Evolutionary conservation across 208 protist species (phyloP), one percentile per base, ranked within the genome.

Genomic region (Lotmaria passim): DNA sequence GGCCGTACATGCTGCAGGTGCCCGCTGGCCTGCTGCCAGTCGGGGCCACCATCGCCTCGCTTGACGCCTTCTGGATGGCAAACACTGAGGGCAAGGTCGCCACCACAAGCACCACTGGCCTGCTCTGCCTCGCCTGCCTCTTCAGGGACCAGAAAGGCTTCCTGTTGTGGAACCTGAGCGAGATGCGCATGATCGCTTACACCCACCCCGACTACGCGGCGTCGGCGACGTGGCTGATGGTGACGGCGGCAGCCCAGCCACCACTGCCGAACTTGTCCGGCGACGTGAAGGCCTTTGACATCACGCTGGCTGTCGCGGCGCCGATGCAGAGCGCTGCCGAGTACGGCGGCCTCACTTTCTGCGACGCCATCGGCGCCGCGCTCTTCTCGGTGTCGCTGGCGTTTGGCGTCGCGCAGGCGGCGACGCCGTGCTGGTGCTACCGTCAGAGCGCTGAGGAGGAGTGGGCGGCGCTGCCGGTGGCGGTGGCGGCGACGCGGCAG

Each of bases 141-240:
- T 79, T 95, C 52, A 82, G 64, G 41, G 81, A 89, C 4, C 59
- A 85, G 31, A 86, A 83, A 48, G 90, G 90, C 14, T 79, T 95
- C 36, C 63, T 93, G 15, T 39, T 95, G 61, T 93, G 84, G 81
- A 84, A 91, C 68, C 76, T 95, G 53, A 81, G 75, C 56, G 64
- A 67, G 33, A 93, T 92, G 87, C 82, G 82, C 34, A 85, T 90
- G 72, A 61, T 85, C 56, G 55, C 74, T 47, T 87, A 86, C 59
- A 56, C 67, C 28, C 65, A 79, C 23, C 79, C 81, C 15, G 59
- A 72, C 39, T 90, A 80, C 46, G 70, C 75, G 28, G 36, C 48
- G 12, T 36, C 57, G 8, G 85, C 85, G 28, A 75, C 63, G 51
- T 69, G 72, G 41, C 74, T 90, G 24, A 75, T 64, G 61, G 74